Evolutionary conservation across 2,329 filamentous ascomycete species (phyloP).

Genomic region (Trichoderma afroharzianum): DNA sequence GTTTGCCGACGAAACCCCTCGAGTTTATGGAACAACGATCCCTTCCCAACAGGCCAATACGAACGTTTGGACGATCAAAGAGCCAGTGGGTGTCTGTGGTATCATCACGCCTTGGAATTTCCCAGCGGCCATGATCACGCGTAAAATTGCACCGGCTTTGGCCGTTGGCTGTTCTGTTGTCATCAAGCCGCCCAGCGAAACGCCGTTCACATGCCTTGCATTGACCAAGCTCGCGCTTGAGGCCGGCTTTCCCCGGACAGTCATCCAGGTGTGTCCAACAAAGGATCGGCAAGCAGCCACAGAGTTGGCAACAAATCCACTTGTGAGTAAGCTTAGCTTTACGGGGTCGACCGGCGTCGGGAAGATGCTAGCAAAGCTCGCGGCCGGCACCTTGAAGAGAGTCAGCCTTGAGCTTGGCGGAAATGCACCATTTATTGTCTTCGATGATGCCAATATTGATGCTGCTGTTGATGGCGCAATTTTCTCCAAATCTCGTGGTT

Average conservation of each 20-base stretch:
- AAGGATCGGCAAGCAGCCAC: not conserved
- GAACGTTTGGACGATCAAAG: no score
- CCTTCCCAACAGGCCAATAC: no score
- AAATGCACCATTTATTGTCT: not conserved
- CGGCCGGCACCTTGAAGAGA: not conserved
- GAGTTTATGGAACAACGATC: no score
- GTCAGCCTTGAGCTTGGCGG: not conserved
- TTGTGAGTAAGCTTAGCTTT: not conserved
- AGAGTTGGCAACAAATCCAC: not conserved
- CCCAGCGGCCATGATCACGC: no score
- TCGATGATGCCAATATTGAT: not conserved
- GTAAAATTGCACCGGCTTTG: constrained; percentile 43
- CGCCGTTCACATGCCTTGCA: constrained; percentile 67
- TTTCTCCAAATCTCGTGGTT: no score
- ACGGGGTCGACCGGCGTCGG: not conserved
- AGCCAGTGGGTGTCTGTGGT: no score
- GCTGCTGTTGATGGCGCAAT: no score
- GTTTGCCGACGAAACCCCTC: no score
- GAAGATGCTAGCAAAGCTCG: not conserved
- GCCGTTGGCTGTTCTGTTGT: constrained; percentile 77
- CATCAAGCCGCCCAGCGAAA: constrained; percentile 66
- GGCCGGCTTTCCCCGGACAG: not conserved
- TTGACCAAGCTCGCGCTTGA: constrained; percentile 52
- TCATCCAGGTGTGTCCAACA: not conserved
- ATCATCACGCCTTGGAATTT: constrained; percentile 57